phyloP scores from a whole-genome alignment of 2,329 filamentous ascomycete species.

The Phoma sp. region DNA sequence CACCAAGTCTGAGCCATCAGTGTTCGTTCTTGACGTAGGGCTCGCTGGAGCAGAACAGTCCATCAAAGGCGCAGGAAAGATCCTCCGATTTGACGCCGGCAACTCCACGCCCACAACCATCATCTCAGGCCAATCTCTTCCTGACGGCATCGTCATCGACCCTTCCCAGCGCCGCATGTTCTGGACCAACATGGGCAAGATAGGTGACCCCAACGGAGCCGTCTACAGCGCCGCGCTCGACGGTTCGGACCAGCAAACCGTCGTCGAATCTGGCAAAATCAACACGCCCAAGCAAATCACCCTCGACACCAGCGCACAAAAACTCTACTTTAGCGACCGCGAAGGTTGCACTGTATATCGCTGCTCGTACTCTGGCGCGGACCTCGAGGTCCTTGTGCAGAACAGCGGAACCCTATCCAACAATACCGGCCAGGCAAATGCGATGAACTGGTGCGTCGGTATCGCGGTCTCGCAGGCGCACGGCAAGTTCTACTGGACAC shows the following conservation, averaged over 20 bases:
- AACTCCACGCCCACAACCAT: conserved; percentile 8
- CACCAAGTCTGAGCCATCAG: not conserved
- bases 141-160: conserved; percentile 42
- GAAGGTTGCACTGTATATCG: conserved; percentile 51
- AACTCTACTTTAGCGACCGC: conserved; percentile 52
- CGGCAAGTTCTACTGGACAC: conserved; percentile 64
- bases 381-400: conserved; percentile 13
- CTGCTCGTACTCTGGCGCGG: conserved; percentile 20
- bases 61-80: conserved; percentile 21
- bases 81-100: conserved; percentile 16
- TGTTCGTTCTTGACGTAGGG: conserved; percentile 20
- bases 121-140: conserved; percentile 22
- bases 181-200: conserved; percentile 36
- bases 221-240: conserved; percentile 57
- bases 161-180: conserved; percentile 31
- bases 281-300: conserved; percentile 55
- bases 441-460: conserved; percentile 62
- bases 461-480: conserved; percentile 54
- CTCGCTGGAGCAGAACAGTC: conserved; percentile 4
- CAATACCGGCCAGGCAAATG: conserved; percentile 29
- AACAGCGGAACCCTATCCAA: conserved; percentile 4
- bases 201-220: conserved; percentile 48
- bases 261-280: conserved; percentile 51
- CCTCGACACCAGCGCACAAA: conserved; percentile 27
- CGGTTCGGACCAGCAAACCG: conserved; percentile 52